Percentiles rank a stretch among this genome's conserved stretches.
These are phyloP conservation scores for Aspergillus sp. DNA, from an alignment of 2,329 filamentous ascomycete species.

Conservation along the genomic window DNA sequence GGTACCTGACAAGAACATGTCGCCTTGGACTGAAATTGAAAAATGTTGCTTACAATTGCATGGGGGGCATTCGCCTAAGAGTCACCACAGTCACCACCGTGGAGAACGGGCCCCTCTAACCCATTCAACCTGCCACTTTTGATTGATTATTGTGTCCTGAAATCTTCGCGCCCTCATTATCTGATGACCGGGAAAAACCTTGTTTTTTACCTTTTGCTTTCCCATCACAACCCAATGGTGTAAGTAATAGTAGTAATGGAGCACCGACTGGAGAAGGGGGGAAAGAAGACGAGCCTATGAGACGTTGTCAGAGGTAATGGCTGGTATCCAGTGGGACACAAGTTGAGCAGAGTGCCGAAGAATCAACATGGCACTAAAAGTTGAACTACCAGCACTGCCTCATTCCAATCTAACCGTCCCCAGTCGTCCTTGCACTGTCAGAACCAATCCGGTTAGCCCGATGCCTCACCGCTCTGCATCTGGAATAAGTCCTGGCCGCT, in stretches of 20 bases:
- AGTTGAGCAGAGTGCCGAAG: constrained; percentile 3
- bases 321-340: constrained; percentile 2
- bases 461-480: constrained; percentile 23
- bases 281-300: background rate
- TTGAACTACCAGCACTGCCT: constrained; percentile 24
- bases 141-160: no score
- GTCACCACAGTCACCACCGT: background rate
- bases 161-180: background rate
- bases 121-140: no score
- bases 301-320: background rate
- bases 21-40: background rate
- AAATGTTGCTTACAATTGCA: background rate
- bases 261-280: background rate
- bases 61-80: background rate
- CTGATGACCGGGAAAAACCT: background rate
- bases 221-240: background rate
- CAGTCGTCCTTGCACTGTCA: constrained; percentile 16
- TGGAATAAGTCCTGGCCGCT: constrained; percentile 7
- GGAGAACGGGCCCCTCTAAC: background rate
- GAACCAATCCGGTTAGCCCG: constrained; percentile 18
- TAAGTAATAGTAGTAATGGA: background rate
- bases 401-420: constrained; percentile 20
- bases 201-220: background rate
- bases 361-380: constrained; percentile 11
- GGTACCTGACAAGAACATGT: background rate